Conservation (phyloP, 2,329 filamentous ascomycete species). For the Sordariomycetes sp. region DNA sequence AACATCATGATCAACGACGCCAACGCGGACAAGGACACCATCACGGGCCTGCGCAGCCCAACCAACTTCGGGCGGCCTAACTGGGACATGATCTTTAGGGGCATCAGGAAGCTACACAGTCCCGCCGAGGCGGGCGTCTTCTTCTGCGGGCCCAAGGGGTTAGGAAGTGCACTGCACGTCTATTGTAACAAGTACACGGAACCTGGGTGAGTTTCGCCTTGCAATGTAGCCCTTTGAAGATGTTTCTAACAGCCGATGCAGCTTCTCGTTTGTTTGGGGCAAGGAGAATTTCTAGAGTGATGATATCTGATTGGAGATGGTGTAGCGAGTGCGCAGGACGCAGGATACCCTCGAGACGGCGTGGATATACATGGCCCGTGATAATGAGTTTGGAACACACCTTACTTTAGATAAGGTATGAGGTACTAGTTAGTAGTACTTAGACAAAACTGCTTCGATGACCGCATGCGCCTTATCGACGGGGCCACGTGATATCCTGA, state of each 20-base stretch:
- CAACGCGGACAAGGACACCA: constrained; percentile 75
- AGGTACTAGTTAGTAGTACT: too few relatives aligned
- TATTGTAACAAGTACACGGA: constrained; percentile 87
- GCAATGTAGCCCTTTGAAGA: background rate
- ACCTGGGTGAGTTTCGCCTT: constrained; percentile 50
- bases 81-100: constrained; percentile 85
- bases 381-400: too few relatives aligned
- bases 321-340: constrained; percentile 3
- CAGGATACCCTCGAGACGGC: constrained; percentile 1
- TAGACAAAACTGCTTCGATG: too few relatives aligned
- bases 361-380: too few relatives aligned
- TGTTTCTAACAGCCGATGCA: constrained; percentile 18
- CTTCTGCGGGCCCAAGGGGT: constrained; percentile 76
- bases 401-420: too few relatives aligned
- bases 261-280: constrained; percentile 59
- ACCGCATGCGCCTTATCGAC: too few relatives aligned
- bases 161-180: constrained; percentile 68
- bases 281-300: constrained; percentile 62
- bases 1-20: constrained; percentile 92
- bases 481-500: too few relatives aligned
- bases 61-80: constrained; percentile 83
- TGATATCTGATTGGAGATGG: background rate
- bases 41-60: constrained; percentile 71
- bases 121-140: constrained; percentile 70
- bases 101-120: constrained; percentile 68